Evolutionary conservation across 2,329 filamentous ascomycete genomes (phyloP), one percentile per base, ranked within the genome.

Genomic region (Xylaria polymorpha): DNA sequence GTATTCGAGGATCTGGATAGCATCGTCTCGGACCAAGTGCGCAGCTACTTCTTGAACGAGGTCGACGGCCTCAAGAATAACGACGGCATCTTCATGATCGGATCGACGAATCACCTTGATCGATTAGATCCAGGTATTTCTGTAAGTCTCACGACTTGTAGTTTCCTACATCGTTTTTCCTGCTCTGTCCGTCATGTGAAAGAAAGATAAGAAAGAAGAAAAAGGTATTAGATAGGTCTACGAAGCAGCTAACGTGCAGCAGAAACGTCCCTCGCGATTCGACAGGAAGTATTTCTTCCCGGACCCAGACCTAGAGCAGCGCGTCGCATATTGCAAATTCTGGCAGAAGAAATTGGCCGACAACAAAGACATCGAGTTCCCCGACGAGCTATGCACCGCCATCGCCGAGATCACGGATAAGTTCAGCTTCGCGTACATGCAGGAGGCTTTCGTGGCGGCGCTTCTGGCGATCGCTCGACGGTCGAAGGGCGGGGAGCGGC

Each of bases 1-100:
- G 87, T 93, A 48, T 91, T 93, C 67, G 91, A 93, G 77, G 91
- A 93, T 71, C 84, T 93, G 5, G 91, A 93, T 76, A 89, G 86
- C 9, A 85, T 92, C 41, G 86, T 93, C 53, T 84, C 83, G 12
- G 86, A 90, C 63, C 71, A 76, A 1, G 87, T 90, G 15, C 84
- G 90, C 35, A 88, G 85, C 61, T 92, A 91, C 81, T 93, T 93
- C 79, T 83, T 92, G 57, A 93, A 92, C 76, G 90, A 92, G 78
- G 87, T 92, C 3, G 91, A 93, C 70, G 91, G 91, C 0, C 85
- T 93, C 12, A 87, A 88, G 73, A 86, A 84, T 71, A 93, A 93
- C 71, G 88, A 92, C 71, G 91, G 91, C 12, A 91, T 92, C 61
- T 86, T 92, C 73, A 91, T 93, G 81, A 84, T 91, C 35, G 89